Conservation (phyloP, 2,329 filamentous ascomycete species). For the Cordyceps cateniannulata region DNA sequence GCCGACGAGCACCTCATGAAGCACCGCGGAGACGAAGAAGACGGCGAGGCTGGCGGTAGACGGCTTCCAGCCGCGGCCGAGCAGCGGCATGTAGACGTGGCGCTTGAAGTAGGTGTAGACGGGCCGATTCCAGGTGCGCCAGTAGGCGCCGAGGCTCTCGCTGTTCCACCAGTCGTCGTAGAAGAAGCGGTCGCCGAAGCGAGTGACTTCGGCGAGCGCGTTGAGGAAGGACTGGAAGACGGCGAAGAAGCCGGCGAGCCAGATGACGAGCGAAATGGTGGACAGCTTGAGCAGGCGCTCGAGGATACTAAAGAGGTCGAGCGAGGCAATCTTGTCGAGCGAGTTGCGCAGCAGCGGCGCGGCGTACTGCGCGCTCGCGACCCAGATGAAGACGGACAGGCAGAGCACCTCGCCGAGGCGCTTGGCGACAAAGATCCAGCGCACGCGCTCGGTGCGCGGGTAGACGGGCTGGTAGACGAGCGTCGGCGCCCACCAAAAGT, state of each 20-base stretch:
- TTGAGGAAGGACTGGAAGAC: conserved; percentile 92
- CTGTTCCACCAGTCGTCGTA: conserved; percentile 99
- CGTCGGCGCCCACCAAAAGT: conserved; percentile 98
- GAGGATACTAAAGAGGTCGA: conserved; percentile 74
- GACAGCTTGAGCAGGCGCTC: conserved; percentile 92
- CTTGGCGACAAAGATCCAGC: conserved; percentile 85
- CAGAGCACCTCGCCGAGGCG: conserved; percentile 70
- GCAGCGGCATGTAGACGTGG: conserved; percentile 83
- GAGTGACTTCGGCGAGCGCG: conserved; percentile 80
- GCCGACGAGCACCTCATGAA: conserved; percentile 90
- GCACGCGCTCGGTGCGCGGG: conserved; percentile 71
- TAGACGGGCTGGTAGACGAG: conserved; percentile 96
- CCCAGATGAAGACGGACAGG: conserved; percentile 87
- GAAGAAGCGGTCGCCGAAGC: conserved; percentile 88
- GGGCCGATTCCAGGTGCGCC: conserved; percentile 96
- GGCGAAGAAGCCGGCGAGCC: conserved; percentile 96
- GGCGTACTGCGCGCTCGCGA: conserved; percentile 89
- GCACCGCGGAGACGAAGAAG: conserved; percentile 78
- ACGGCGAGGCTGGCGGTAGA: conserved; percentile 68
- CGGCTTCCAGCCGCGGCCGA: conserved; percentile 74
- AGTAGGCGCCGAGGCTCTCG: conserved; percentile 77
- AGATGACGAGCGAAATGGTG: conserved; percentile 91
- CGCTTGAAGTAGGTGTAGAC: conserved; percentile 96
- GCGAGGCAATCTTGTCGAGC: conserved; percentile 73
- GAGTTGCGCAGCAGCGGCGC: conserved; percentile 85